phyloP scores from a whole-genome alignment of 2,329 filamentous ascomycete genomes.

The Bretziella fagacearum region DNA sequence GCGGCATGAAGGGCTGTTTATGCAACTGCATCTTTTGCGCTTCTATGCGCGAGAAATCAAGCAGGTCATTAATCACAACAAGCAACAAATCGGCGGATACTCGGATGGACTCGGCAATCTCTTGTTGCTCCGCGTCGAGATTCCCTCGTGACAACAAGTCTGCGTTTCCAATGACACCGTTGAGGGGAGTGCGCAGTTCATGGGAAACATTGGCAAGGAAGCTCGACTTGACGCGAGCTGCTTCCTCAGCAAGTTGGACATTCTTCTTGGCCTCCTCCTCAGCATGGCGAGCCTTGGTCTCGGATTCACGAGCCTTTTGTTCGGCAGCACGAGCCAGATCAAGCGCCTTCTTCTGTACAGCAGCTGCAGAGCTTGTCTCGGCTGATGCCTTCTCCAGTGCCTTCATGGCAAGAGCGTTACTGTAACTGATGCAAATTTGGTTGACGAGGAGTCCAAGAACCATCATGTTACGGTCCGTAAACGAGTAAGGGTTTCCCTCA shows the following conservation, averaged over 20 bases:
- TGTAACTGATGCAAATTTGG: conserved; percentile 58
- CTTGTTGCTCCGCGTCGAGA: conserved; percentile 58
- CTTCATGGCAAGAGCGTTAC: conserved; percentile 49
- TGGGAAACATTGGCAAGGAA: conserved; percentile 69
- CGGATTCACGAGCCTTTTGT: conserved; percentile 32
- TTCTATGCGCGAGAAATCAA: conserved; percentile 91
- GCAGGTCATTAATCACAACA: conserved; percentile 88
- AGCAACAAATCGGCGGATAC: conserved; percentile 73
- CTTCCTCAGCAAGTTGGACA: conserved; percentile 67
- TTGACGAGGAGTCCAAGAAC: conserved; percentile 57
- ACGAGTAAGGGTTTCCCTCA: conserved; percentile 56
- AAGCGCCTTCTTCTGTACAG: background rate
- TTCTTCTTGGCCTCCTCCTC: conserved; percentile 63
- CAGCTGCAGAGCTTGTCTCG: conserved; percentile 53
- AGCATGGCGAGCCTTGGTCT: conserved; percentile 59
- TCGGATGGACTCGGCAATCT: conserved; percentile 76
- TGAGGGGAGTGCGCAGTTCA: conserved; percentile 66
- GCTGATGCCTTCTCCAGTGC: conserved; percentile 61
- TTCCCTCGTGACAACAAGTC: conserved; percentile 65
- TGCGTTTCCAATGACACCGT: conserved; percentile 77
- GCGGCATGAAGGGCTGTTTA: conserved; percentile 49
- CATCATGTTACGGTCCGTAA: conserved; percentile 55
- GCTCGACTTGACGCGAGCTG: conserved; percentile 66
- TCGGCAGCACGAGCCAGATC: conserved; percentile 32
- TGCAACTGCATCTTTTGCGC: conserved; percentile 74